phyloP scores from a whole-genome alignment of 2,329 filamentous ascomycete species.

The Ambrosiella cleistominuta region DNA sequence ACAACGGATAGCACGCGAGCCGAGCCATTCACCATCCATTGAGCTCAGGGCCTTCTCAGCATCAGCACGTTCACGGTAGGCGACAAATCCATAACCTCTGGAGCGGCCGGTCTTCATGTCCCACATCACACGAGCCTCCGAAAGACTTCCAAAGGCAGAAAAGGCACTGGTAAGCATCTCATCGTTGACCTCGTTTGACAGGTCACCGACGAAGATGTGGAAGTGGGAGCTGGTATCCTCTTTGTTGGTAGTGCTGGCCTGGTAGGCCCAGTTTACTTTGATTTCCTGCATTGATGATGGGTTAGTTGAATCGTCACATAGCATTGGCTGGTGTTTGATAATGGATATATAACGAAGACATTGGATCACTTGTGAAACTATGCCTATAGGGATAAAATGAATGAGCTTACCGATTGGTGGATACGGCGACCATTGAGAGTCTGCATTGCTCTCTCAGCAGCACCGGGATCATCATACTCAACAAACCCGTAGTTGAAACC shows the following conservation, averaged over 20 bases:
- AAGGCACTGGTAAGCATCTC: slow-evolving; percentile 88
- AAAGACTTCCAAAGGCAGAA: slow-evolving; percentile 86
- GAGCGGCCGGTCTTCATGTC: slow-evolving; percentile 99
- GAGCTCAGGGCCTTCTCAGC: slow-evolving; percentile 91
- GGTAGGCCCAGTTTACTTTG: slow-evolving; percentile 97
- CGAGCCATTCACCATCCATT: slow-evolving; percentile 99
- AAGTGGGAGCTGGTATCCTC: slow-evolving; percentile 97
- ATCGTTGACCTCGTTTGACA: slow-evolving; percentile 98
- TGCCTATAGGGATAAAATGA: neutral
- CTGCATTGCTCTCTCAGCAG: slow-evolving; percentile 91
- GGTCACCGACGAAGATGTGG: slow-evolving; percentile 94
- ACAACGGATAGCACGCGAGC: slow-evolving; percentile 92
- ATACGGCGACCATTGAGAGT: slow-evolving; percentile 90
- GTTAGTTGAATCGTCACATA: neutral
- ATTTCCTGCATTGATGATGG: slow-evolving; percentile 52
- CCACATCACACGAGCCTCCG: slow-evolving; percentile 98
- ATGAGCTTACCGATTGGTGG: slow-evolving; percentile 65
- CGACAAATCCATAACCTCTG: slow-evolving; percentile 93
- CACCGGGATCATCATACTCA: slow-evolving; percentile 93
- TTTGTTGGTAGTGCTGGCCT: slow-evolving; percentile 85
- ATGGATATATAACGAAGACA: neutral
- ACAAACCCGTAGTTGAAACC: slow-evolving; percentile 98
- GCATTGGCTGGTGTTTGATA: neutral
- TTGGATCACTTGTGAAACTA: neutral
- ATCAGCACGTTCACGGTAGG: slow-evolving; percentile 82